Percentiles rank a stretch among this genome's conserved stretches.
Conservation (phyloP, 106 monocot species). For the Dendrobium huoshanense region DNA sequence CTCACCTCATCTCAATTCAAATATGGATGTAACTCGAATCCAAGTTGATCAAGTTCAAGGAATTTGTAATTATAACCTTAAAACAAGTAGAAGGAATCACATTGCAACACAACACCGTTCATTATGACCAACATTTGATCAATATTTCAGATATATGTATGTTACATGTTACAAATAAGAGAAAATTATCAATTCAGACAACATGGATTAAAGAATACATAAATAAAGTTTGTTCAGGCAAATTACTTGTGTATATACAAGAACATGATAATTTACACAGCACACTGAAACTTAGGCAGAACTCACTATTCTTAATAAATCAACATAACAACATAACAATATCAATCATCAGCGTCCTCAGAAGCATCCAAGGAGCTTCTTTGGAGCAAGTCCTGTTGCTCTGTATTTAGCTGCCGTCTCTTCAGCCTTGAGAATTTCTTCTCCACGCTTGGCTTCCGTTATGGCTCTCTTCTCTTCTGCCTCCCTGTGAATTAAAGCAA, state of each 20-base stretch:
- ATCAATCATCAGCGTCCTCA: conserved; percentile 15
- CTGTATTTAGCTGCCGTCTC: conserved; percentile 64
- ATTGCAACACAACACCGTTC: too few species aligned
- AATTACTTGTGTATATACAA: conserved; percentile 11
- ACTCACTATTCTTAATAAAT: conserved; percentile 4
- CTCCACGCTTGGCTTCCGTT: conserved; percentile 47
- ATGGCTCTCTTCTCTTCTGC: conserved; percentile 81
- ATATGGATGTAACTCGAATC: too few species aligned
- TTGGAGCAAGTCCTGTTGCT: conserved; percentile 43
- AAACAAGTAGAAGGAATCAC: too few species aligned
- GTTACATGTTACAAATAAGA: not conserved
- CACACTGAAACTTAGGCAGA: conserved; percentile 9
- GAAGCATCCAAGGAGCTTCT: conserved; percentile 53
- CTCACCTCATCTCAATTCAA: too few species aligned
- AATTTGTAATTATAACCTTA: too few species aligned
- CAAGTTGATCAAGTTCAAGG: too few species aligned
- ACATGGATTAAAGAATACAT: not conserved
- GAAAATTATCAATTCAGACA: not conserved
- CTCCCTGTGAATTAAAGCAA: conserved; percentile 53
- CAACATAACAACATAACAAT: conserved; percentile 14
- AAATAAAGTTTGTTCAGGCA: not conserved
- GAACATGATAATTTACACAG: conserved; percentile 28
- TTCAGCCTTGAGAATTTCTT: conserved; percentile 63
- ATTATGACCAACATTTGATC: too few species aligned
- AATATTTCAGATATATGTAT: too few species aligned